phyloP scores from a whole-genome alignment of 371 early-diverging fungal species.

The Mucor indicus region DNA sequence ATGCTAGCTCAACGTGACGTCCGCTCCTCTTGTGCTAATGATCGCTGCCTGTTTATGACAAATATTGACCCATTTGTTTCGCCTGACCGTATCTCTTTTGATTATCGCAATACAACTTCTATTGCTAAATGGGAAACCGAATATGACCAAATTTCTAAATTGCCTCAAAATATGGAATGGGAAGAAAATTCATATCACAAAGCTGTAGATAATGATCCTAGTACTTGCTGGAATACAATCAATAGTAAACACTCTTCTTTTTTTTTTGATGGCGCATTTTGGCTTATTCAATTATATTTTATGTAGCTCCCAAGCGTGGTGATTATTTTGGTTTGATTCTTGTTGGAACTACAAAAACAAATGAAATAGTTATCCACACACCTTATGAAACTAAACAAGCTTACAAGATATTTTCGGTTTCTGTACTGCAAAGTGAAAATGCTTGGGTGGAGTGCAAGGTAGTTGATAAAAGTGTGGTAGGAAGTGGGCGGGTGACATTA shows the following conservation, averaged over 20 bases:
- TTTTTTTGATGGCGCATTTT: neutral
- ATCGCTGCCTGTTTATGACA: slow-evolving; percentile 56
- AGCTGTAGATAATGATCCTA: slow-evolving; percentile 54
- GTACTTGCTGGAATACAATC: slow-evolving; percentile 57
- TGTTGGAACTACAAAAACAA: slow-evolving; percentile 30
- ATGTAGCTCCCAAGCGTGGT: neutral
- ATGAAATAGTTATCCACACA: slow-evolving; percentile 26
- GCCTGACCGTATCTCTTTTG: slow-evolving; percentile 37
- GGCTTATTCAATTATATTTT: neutral
- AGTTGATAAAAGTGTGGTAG: neutral
- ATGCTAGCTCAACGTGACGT: slow-evolving; percentile 42
- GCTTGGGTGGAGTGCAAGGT: slow-evolving; percentile 28
- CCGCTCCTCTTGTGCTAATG: slow-evolving; percentile 55
- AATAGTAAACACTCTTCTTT: slow-evolving; percentile 24
- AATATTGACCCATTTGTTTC: slow-evolving; percentile 53
- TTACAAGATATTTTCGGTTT: no score
- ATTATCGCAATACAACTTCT: slow-evolving; percentile 15
- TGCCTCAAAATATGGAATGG: slow-evolving; percentile 40
- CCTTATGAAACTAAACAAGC: slow-evolving; percentile 25
- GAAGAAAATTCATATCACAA: slow-evolving; percentile 51
- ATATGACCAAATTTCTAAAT: slow-evolving; percentile 16
- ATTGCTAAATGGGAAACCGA: slow-evolving; percentile 8
- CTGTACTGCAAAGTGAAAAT: slow-evolving; percentile 22
- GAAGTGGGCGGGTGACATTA: slow-evolving; percentile 5
- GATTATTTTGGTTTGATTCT: slow-evolving; percentile 28